phyloP scores from a whole-genome alignment of 257 asterid genomes.

The Nicotiana benthamiana region DNA sequence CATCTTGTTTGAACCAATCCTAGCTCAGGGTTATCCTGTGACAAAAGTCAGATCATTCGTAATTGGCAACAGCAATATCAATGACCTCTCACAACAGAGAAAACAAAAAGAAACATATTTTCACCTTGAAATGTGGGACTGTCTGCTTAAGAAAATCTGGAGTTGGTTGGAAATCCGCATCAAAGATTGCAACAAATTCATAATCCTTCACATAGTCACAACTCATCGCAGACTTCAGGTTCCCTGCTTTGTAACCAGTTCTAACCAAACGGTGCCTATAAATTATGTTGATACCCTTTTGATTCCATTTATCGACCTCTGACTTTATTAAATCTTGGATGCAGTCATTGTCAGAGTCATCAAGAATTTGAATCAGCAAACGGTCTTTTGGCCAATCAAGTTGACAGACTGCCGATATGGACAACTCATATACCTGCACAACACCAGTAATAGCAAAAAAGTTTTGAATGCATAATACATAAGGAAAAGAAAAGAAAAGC shows the following conservation, averaged over 20 bases:
- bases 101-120: neutral
- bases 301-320: conserved; percentile 50
- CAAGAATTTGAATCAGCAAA: conserved; percentile 54
- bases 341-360: conserved; percentile 50
- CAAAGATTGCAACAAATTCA: conserved; percentile 66
- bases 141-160: conserved; percentile 59
- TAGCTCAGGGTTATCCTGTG: conserved; percentile 53
- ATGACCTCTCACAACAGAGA: neutral
- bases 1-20: conserved; percentile 71
- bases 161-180: conserved; percentile 67
- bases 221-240: conserved; percentile 63
- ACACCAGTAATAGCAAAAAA: neutral
- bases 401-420: conserved; percentile 60
- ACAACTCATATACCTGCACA: conserved; percentile 54
- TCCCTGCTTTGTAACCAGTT: conserved; percentile 74
- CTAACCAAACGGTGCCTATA: conserved; percentile 53
- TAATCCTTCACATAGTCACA: conserved; percentile 60
- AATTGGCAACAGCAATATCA: neutral
- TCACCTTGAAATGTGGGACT: conserved; percentile 64
- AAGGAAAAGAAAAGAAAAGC: neutral
- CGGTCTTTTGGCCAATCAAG: conserved; percentile 67
- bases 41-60: neutral
- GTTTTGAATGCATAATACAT: neutral
- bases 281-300: conserved; percentile 49
- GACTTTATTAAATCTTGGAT: conserved; percentile 39